Conservation (phyloP, 2,329 filamentous ascomycete genomes). For the Stemphylium lycopersici region DNA sequence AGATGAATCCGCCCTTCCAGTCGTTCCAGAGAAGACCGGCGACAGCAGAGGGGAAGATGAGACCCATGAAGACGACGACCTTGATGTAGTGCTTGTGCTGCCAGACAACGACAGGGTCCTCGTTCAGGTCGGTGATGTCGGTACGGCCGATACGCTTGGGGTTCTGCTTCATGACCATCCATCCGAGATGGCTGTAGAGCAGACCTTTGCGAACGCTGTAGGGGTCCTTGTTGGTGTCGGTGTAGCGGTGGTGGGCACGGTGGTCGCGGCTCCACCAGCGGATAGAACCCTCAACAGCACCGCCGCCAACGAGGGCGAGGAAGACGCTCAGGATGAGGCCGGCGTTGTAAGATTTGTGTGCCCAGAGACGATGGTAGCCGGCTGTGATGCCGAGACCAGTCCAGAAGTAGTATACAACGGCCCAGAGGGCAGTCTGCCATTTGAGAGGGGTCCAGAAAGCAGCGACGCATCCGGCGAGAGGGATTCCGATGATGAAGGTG, state of each 20-base stretch:
- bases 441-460: constrained; percentile 81
- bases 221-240: constrained; percentile 60
- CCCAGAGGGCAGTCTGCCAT: constrained; percentile 74
- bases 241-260: constrained; percentile 60
- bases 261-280: constrained; percentile 59
- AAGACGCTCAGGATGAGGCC: constrained; percentile 54
- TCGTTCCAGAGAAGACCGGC: constrained; percentile 58
- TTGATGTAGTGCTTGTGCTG: constrained; percentile 59
- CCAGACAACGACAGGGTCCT: constrained; percentile 58
- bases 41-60: constrained; percentile 57
- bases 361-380: constrained; percentile 78
- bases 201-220: constrained; percentile 60
- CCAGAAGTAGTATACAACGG: constrained; percentile 83
- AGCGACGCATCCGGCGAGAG: constrained; percentile 73
- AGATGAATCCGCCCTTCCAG: constrained; percentile 58
- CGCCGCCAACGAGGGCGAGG: constrained; percentile 56
- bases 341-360: constrained; percentile 57
- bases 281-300: constrained; percentile 58
- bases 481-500: constrained; percentile 78
- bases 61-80: constrained; percentile 55
- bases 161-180: constrained; percentile 63
- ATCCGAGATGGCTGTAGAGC: constrained; percentile 58
- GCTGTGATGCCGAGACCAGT: constrained; percentile 70
- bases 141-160: constrained; percentile 59
- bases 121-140: constrained; percentile 59